phyloP scores from a whole-genome alignment of 805 yeast genomes.

The Starmerella ratchasimensis region DNA sequence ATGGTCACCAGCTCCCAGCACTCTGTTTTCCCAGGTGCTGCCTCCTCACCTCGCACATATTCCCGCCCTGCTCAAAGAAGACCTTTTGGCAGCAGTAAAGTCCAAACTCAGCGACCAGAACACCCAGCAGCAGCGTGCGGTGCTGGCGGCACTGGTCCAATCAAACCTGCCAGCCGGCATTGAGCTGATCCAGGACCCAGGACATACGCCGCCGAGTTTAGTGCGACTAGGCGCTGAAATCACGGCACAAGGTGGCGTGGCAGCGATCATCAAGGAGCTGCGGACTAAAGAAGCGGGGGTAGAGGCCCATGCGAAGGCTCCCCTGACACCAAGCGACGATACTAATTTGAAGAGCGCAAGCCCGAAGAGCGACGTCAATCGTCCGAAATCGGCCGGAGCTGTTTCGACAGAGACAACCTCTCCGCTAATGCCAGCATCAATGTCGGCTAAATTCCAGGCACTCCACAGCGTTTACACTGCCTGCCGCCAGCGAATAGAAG shows the following conservation, averaged over 20 bases:
- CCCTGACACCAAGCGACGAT: too few relatives aligned
- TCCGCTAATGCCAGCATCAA: too few relatives aligned
- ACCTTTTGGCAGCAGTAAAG: conserved; percentile 42
- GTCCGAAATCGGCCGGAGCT: too few relatives aligned
- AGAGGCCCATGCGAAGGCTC: too few relatives aligned
- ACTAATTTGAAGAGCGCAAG: too few relatives aligned
- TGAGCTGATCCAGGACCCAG: conserved; percentile 45
- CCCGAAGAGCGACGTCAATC: background rate
- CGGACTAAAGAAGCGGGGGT: too few relatives aligned
- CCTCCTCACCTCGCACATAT: conserved; percentile 56
- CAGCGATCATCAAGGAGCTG: too few relatives aligned
- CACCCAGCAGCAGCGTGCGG: conserved; percentile 19
- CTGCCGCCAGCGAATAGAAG: too few relatives aligned
- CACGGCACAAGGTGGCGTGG: background rate
- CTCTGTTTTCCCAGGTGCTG: conserved; percentile 41
- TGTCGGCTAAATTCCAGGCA: too few relatives aligned
- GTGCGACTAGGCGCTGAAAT: conserved; percentile 15
- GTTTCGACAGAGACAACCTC: too few relatives aligned
- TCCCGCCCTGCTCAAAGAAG: conserved; percentile 53
- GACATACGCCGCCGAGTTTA: conserved; percentile 44
- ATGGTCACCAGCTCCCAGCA: too few relatives aligned
- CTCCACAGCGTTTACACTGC: too few relatives aligned
- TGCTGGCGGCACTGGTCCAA: conserved; percentile 28
- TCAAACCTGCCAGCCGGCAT: conserved; percentile 47
- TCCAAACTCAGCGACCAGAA: conserved; percentile 30